A percentile compares a stretch with the other conserved stretches of the same genome.
These are phyloP conservation scores for Penicillium cinerascens DNA, from an alignment of 495 filamentous ascomycete genomes.

Conservation along the genomic window DNA sequence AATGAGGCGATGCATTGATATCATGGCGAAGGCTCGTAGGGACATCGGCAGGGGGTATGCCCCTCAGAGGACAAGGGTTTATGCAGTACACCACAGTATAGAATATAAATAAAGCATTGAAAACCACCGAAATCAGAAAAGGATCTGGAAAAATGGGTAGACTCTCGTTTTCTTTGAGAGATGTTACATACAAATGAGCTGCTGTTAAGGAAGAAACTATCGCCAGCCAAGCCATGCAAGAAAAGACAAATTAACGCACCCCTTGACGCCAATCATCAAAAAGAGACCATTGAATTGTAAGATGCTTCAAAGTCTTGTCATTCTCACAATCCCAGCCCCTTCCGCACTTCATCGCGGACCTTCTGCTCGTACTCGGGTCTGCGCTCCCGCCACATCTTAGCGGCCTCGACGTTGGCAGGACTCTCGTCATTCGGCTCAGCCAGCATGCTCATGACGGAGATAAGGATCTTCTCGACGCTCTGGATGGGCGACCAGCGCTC, in stretches of 20 bases:
- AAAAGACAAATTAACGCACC: constrained; percentile 11
- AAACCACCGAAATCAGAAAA: background rate
- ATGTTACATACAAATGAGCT: constrained; percentile 16
- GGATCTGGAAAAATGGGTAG: background rate
- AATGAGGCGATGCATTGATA: background rate
- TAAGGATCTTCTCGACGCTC: constrained; percentile 96
- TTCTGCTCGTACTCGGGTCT: constrained; percentile 79
- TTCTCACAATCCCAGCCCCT: constrained; percentile 52
- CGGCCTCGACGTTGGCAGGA: constrained; percentile 96
- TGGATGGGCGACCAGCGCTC: constrained; percentile 97
- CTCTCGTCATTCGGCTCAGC: constrained; percentile 98
- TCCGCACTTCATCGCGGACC: constrained; percentile 76
- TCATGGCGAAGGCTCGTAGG: background rate
- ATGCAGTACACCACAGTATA: background rate
- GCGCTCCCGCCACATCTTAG: constrained; percentile 95
- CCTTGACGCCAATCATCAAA: constrained; percentile 22
- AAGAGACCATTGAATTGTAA: background rate
- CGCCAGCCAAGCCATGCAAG: constrained; percentile 24
- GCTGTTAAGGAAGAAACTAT: constrained; percentile 11
- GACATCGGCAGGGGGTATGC: background rate
- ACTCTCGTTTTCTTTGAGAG: constrained; percentile 4
- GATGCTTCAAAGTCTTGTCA: background rate
- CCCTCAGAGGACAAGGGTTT: background rate
- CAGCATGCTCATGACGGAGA: constrained; percentile 98
- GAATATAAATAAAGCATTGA: background rate